Percentiles rank a stretch among this genome's conserved stretches.
phyloP scores from a whole-genome alignment of 1,139 yeast genomes.

The Debaryomyces psychrophilus region DNA sequence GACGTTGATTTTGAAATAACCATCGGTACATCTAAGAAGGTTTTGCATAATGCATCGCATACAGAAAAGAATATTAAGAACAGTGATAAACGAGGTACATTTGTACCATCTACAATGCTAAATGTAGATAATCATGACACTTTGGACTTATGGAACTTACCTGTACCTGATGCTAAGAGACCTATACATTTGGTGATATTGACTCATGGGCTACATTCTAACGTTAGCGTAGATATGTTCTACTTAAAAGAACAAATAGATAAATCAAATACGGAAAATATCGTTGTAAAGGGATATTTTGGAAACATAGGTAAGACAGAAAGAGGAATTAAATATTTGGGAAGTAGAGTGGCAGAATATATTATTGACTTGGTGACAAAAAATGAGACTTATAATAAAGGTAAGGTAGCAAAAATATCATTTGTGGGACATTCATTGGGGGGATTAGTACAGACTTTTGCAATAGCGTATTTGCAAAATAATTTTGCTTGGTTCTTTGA shows the following conservation, averaged over 20 bases:
- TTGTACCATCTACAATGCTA: conserved; percentile 22
- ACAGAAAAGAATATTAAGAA: conserved; percentile 31
- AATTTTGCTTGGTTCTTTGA: conserved; percentile 75
- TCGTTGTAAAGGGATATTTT: conserved; percentile 79
- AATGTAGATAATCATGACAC: conserved; percentile 62
- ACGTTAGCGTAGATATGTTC: conserved; percentile 84
- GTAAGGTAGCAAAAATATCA: conserved; percentile 63
- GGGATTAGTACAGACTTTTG: conserved; percentile 87
- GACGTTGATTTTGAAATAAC: conserved; percentile 70
- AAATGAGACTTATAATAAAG: conserved; percentile 33
- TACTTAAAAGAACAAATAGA: conserved; percentile 85
- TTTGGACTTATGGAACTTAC: conserved; percentile 70
- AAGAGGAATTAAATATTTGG: conserved; percentile 84
- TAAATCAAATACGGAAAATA: conserved; percentile 48
- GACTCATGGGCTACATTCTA: conserved; percentile 93
- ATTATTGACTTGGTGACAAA: conserved; percentile 59
- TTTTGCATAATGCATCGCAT: conserved; percentile 41
- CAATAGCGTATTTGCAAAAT: conserved; percentile 70
- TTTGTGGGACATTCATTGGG: conserved; percentile 94
- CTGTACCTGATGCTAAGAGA: conserved; percentile 45
- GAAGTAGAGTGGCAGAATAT: conserved; percentile 79
- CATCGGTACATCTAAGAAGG: conserved; percentile 54
- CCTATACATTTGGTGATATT: conserved; percentile 76
- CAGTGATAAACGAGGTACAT: conserved; percentile 35
- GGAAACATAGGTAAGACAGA: conserved; percentile 91